These are phyloP conservation scores for Botrytis pseudocinerea DNA, from an alignment of 2,329 filamentous ascomycete species.

Conservation along the genomic window DNA sequence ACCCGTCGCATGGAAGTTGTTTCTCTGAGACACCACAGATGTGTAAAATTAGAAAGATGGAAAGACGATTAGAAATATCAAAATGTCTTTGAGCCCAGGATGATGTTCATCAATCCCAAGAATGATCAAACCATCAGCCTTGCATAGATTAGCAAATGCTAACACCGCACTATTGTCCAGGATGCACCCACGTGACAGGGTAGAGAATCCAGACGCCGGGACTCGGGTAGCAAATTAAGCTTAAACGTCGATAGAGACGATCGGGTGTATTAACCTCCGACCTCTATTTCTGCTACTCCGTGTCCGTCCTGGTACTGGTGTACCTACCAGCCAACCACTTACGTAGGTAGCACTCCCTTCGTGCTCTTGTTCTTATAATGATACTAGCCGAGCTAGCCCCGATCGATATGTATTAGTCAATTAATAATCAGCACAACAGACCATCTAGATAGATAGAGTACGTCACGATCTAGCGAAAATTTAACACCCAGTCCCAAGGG, in stretches of 20 bases:
- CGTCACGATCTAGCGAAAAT: neutral
- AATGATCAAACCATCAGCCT: slow-evolving; percentile 6
- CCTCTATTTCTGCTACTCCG: neutral
- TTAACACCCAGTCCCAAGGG: neutral
- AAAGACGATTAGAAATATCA: neutral
- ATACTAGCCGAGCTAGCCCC: neutral
- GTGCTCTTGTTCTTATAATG: neutral
- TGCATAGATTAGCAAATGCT: neutral
- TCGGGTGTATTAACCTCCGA: slow-evolving; percentile 2
- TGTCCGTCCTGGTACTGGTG: neutral
- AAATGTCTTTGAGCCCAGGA: neutral
- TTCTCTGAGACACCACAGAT: neutral
- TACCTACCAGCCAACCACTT: neutral
- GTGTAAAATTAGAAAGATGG: neutral
- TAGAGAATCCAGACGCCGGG: neutral
- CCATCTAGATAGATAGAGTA: neutral
- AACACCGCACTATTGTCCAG: neutral
- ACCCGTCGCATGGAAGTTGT: neutral
- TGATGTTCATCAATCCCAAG: neutral
- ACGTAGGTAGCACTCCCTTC: neutral
- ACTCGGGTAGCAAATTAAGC: neutral
- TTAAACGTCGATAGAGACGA: neutral
- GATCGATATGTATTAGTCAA: neutral
- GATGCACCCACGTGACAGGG: neutral
- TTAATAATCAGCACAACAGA: neutral